These are phyloP conservation scores for Toxoplasma gondii DNA, from an alignment of 169 alveolate genomes.

Conservation along the genomic window DNA sequence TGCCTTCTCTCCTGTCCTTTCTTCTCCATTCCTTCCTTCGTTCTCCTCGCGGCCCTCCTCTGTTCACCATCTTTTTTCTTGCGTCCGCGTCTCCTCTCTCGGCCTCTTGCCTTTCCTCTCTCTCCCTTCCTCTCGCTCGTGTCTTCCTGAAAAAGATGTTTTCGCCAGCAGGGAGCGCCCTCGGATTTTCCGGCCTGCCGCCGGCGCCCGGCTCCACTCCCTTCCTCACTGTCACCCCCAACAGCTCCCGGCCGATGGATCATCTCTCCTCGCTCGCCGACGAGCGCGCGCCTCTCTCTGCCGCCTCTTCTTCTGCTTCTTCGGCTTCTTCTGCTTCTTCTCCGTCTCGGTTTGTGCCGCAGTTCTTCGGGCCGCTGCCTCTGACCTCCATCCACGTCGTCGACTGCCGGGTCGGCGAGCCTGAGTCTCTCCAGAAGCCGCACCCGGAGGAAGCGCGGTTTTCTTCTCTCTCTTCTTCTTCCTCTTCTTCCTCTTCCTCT, in stretches of 20 bases:
- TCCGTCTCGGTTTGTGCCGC: background rate
- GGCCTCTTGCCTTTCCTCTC: background rate
- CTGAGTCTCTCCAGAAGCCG: background rate
- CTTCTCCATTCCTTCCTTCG: background rate
- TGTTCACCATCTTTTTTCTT: background rate
- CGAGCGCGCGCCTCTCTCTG: background rate
- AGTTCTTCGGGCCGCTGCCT: background rate
- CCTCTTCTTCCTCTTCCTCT: too few species aligned
- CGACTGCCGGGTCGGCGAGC: background rate
- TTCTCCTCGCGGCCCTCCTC: background rate
- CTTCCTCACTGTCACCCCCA: background rate
- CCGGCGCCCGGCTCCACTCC: background rate
- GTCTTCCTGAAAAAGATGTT: background rate
- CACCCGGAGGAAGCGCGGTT: background rate
- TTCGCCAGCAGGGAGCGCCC: background rate
- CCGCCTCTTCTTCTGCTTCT: background rate
- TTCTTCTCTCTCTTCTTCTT: too few species aligned
- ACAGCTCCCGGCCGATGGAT: background rate
- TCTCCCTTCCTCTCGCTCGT: background rate
- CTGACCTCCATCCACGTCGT: background rate
- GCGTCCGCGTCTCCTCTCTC: background rate
- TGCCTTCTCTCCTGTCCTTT: background rate
- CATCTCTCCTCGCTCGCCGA: background rate
- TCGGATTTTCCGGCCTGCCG: too few species aligned
- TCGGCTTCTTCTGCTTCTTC: background rate